Conservation (phyloP, 2,329 filamentous ascomycete genomes). For the Colletotrichum falcatum region DNA sequence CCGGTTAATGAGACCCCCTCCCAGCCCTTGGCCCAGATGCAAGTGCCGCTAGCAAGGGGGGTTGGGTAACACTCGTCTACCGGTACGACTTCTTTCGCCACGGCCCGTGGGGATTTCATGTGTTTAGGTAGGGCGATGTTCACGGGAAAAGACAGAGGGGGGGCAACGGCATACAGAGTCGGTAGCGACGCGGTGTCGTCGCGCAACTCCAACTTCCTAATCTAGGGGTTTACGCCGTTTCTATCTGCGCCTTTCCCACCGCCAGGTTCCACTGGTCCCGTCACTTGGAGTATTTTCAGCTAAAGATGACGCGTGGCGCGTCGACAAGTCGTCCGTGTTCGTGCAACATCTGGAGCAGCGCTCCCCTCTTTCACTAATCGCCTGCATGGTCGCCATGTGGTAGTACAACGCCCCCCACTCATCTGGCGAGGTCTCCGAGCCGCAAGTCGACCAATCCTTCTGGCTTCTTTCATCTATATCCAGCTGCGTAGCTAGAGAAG, state of each 20-base stretch:
- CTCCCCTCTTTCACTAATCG: not conserved
- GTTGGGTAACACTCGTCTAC: not conserved
- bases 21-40: not conserved
- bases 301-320: not conserved
- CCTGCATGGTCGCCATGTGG: too few relatives aligned
- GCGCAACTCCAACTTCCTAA: not conserved
- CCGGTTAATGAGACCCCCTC: not conserved
- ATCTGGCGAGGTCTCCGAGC: too few relatives aligned
- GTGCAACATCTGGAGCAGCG: not conserved
- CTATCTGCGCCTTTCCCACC: too few relatives aligned
- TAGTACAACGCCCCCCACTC: not conserved
- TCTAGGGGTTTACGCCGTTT: not conserved
- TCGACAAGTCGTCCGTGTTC: not conserved
- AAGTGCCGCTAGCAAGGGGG: slow-evolving; percentile 29
- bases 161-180: not conserved
- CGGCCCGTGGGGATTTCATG: slow-evolving; percentile 11
- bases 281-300: not conserved
- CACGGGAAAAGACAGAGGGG: slow-evolving; percentile 9
- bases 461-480: not conserved
- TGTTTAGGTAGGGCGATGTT: slow-evolving; percentile 3
- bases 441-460: not conserved
- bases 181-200: not conserved
- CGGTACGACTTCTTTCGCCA: slow-evolving; percentile 21
- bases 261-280: too few relatives aligned
- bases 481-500: not conserved